Conservation (phyloP, 1,284 basidiomycete species). For the Neonothopanus nambi region DNA sequence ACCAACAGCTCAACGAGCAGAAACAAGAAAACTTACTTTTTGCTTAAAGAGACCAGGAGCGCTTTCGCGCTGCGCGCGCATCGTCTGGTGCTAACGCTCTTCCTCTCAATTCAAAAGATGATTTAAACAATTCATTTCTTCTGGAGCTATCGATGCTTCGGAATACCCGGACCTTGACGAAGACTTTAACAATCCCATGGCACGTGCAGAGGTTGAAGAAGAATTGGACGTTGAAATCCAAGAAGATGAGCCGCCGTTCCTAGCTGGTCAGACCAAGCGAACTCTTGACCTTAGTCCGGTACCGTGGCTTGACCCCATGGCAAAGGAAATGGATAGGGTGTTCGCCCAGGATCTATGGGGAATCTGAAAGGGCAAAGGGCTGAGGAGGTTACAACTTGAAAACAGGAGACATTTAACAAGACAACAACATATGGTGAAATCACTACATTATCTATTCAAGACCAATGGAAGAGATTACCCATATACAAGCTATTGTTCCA, state of each 20-base stretch:
- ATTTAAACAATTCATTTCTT: conserved; percentile 96
- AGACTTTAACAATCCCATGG: conserved; percentile 77
- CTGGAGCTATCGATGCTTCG: conserved; percentile 87
- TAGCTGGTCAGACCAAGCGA: conserved; percentile 94
- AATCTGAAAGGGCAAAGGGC: conserved; percentile 82
- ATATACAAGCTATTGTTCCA: conserved; percentile 80
- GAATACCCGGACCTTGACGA: conserved; percentile 98
- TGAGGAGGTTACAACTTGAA: conserved; percentile 87
- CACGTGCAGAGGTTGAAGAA: conserved; percentile 88
- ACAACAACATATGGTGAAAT: conserved; percentile 96
- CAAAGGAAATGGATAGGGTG: conserved; percentile 79
- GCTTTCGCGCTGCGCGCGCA: conserved; percentile 57
- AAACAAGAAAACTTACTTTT: conserved; percentile 89
- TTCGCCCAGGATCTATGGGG: conserved; percentile 95
- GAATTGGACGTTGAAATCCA: conserved; percentile 97
- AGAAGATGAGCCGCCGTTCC: conserved; percentile 96
- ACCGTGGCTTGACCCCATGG: conserved; percentile 99
- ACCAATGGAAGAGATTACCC: conserved; percentile 89
- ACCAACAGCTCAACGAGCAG: conserved; percentile 78
- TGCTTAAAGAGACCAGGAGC: conserved; percentile 84
- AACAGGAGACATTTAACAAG: conserved; percentile 92
- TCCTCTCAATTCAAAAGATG: conserved; percentile 58
- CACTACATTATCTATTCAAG: conserved; percentile 88
- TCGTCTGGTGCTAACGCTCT: conserved; percentile 71
- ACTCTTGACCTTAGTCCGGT: conserved; percentile 96